Base-by-base conservation (phyloP, 2,329 filamentous ascomycete genomes). In the Hypoxylon sp. region DNA sequence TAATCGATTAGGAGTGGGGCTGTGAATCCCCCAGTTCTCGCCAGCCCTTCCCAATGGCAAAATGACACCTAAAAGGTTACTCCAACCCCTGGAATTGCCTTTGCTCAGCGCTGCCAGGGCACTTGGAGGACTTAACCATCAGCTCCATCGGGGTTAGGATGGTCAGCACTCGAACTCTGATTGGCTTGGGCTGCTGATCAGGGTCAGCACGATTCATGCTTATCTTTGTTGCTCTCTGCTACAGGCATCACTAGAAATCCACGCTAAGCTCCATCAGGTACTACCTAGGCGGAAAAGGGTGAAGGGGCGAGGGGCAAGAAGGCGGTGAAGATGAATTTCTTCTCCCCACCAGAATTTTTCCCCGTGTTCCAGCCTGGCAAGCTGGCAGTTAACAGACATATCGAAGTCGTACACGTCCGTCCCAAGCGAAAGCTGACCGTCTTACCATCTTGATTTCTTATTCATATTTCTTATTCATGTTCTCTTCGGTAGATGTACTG, bases 301-400 rank as follows among this genome's bases (percentile, higher is more conserved):
- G 18, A 40, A 20, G 37, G 8, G 6, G 3, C 21, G 35, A 50
- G 38, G 35, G 47, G 50, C 29, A 52, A 60, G 46, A 55, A 57
- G 24, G 59, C 55, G 56, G 59, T 58, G 55, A 59, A 60, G 40
- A 15, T 26, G 33, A 46, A 27, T 41, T 46, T 15, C 17, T 45
- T 42, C 37, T 38, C 35, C 41, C 29, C 29, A n/a, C 26, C 23
- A 24, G 27, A 17, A 38, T 38, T 7, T 20, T 11, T 20, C 15
- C 15, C 26, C 10, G 21, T 20, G 4, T 47, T 35, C 9, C 17
- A n/a, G n/a, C n/a, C n/a, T n/a, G n/a, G n/a, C n/a, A n/a, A n/a
- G n/a, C n/a, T n/a, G n/a, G n/a, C n/a, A n/a, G n/a, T 11, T 33
- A 33, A n/a, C 29, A 15, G 8, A 29, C 11, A 33, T n/a, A 33